phyloP scores from a whole-genome alignment of 257 asterid genomes.

The Galeopsis tetrahit region DNA sequence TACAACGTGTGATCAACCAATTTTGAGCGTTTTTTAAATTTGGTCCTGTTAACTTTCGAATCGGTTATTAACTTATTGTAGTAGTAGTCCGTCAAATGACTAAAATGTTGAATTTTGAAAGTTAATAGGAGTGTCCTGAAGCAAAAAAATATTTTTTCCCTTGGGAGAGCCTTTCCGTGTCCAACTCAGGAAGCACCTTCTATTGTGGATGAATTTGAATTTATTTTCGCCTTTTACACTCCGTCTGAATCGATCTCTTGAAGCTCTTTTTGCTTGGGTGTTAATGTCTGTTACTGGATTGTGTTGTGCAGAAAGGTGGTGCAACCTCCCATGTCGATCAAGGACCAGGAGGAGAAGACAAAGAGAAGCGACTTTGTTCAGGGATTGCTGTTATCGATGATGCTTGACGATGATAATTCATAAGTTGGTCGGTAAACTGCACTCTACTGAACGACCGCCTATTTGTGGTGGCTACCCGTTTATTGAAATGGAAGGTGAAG shows the following conservation, averaged over 20 bases:
- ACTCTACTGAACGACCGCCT: conserved; percentile 18
- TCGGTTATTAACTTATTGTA: no score
- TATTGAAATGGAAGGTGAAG: conserved; percentile 40
- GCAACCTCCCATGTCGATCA: conserved; percentile 70
- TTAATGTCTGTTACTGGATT: not conserved
- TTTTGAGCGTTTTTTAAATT: no score
- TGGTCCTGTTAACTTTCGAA: no score
- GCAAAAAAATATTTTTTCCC: no score
- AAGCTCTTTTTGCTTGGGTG: not conserved
- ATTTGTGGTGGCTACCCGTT: conserved; percentile 31
- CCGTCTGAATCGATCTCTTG: not conserved
- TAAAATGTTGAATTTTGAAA: no score
- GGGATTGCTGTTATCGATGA: conserved; percentile 72
- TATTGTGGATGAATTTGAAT: no score
- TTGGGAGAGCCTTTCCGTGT: no score
- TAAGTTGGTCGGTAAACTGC: conserved; percentile 34
- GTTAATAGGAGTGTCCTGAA: no score
- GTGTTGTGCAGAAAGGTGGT: conserved; percentile 60
- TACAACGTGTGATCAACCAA: no score
- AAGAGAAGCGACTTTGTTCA: conserved; percentile 76
- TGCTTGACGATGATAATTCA: conserved; percentile 69
- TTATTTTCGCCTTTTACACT: not conserved
- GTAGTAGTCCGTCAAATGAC: no score
- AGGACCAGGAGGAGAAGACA: conserved; percentile 88
- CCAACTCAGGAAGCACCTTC: not conserved